Percentiles rank a stretch among this genome's conserved stretches.
phyloP scores from a whole-genome alignment of 306 rosid genomes.

The Vicia sativa region DNA sequence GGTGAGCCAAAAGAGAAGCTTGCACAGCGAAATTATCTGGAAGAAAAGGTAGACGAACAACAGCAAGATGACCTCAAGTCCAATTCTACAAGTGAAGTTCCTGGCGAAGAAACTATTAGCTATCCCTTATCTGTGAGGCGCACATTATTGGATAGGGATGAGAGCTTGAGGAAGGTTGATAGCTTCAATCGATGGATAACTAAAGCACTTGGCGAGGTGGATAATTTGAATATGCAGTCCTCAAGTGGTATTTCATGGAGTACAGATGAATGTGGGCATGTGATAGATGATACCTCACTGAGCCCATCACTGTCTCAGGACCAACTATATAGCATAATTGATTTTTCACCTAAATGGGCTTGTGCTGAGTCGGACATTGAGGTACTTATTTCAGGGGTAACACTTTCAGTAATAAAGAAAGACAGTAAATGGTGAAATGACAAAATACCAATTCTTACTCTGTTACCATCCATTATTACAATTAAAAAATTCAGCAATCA shows the following conservation, averaged over 20 bases:
- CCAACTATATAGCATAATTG: constrained; percentile 77
- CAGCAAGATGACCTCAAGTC: constrained; percentile 35
- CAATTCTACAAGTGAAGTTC: constrained; percentile 47
- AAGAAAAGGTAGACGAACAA: constrained; percentile 50
- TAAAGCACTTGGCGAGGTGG: constrained; percentile 80
- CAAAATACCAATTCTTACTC: constrained; percentile 2
- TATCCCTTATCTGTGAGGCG: constrained; percentile 58
- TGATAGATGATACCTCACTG: constrained; percentile 67
- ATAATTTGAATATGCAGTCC: constrained; percentile 72
- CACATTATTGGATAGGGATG: constrained; percentile 63
- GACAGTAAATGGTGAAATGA: not conserved
- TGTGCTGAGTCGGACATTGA: constrained; percentile 62
- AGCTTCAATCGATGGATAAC: constrained; percentile 87
- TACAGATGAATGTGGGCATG: constrained; percentile 70
- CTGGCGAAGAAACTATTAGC: constrained; percentile 54
- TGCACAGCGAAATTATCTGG: constrained; percentile 42
- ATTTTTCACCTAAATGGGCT: constrained; percentile 85
- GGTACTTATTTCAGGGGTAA: constrained; percentile 50
- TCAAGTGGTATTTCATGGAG: constrained; percentile 82
- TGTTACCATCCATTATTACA: not conserved
- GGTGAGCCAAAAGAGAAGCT: constrained; percentile 47
- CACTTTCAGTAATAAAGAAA: constrained; percentile 25
- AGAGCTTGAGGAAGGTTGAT: constrained; percentile 85
- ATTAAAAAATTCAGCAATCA: not conserved
- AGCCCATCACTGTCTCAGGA: constrained; percentile 90